Evolutionary conservation across 2,329 filamentous ascomycete species (phyloP), one percentile per base, ranked within the genome.

Genomic region (Penicillium sp.): DNA sequence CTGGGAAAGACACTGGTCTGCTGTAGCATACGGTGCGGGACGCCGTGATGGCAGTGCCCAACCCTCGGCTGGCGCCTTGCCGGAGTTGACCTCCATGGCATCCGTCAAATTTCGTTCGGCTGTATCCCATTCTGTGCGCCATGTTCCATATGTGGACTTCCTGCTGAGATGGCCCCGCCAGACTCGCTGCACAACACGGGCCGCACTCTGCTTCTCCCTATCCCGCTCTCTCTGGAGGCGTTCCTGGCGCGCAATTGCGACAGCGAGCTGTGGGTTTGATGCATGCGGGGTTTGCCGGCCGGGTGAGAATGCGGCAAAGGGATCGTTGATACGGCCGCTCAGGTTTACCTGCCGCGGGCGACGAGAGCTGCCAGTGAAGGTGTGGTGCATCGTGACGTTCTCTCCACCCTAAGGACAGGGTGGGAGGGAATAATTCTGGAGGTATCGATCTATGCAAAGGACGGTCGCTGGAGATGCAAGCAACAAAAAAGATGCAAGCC

Each of bases 291-390:
- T 75, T 13, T 75, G 74, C 77, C 83, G 82, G 37, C 78, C 75
- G 28, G 78, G 78, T 1, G 57, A 81, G 52, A 80, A 69, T 46
- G 70, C 71, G 44, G 79, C 84, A 69, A 93, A 95, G 3, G 90
- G 89, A 64, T 95, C 95, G 44, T 78, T 77, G 57, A 82, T 82
- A 60, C 91, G 86, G 55, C 90, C 93, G 58, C 89, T 93, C 54
- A 98, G 84, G 72, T 97, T 96, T 67, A 97, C 89, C 69, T 96
- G 91, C 58, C 93, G 86, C 54, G 87, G 86, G 59, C 88, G 87
- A 64, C 89, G 85, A 62, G 89, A 88, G 72, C 75, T 88, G 61
- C 93, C 93, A 23, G 88, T 93, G 74, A 98, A 98, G 46, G 87
- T 90, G 54, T 87, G 85, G 74, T 93, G 95, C 92, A 96, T 96